phyloP scores from a whole-genome alignment of 306 rosid genomes.

The Ammopiptanthus mongolicus region DNA sequence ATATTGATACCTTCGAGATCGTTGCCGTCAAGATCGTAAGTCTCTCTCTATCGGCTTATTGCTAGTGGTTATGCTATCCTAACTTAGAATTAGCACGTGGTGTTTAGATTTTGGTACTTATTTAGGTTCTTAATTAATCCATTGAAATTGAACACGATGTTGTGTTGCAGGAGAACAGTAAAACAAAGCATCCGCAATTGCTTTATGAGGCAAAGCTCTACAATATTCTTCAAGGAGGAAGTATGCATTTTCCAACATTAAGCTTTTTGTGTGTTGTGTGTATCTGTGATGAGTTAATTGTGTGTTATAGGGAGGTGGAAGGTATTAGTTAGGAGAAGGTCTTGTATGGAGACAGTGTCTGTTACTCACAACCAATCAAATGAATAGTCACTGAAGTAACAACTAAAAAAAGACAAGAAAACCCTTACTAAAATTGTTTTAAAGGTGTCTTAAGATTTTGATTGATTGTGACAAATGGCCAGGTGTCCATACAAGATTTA shows the following conservation, averaged over 20 bases:
- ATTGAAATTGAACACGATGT: not conserved
- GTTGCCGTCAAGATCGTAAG: constrained; percentile 91
- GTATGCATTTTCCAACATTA: constrained; percentile 46
- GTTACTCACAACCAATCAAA: too few relatives aligned
- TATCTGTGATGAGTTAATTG: not conserved
- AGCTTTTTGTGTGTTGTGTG: too few relatives aligned
- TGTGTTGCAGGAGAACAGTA: constrained; percentile 67
- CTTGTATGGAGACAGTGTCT: too few relatives aligned
- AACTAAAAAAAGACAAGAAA: too few relatives aligned
- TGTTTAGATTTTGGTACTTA: not conserved
- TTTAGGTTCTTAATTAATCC: constrained; percentile 7
- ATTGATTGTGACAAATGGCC: too few relatives aligned
- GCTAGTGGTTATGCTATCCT: too few relatives aligned
- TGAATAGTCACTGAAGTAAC: too few relatives aligned
- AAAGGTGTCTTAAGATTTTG: too few relatives aligned
- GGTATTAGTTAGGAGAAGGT: too few relatives aligned
- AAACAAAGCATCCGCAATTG: constrained; percentile 89
- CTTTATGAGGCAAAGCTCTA: constrained; percentile 90
- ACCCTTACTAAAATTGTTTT: too few relatives aligned
- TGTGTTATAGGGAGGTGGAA: not conserved
- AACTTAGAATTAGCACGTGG: not conserved
- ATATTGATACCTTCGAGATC: constrained; percentile 79
- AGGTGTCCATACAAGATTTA: too few relatives aligned
- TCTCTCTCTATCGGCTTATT: too few relatives aligned
- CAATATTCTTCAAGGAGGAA: constrained; percentile 90